Base-by-base conservation (phyloP, 1,139 yeast species). In the Arxiozyma bovina region DNA sequence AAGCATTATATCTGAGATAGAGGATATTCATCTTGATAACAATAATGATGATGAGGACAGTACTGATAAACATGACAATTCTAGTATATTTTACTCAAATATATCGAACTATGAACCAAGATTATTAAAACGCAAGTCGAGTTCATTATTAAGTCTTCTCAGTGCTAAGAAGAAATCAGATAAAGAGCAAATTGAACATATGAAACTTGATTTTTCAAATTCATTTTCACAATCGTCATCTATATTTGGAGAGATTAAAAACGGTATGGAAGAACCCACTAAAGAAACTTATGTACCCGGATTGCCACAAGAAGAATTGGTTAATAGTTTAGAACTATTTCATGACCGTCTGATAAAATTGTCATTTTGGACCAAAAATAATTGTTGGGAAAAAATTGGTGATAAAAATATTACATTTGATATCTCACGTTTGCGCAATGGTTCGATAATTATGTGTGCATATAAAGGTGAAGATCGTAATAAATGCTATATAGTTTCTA, bases 401-500 rank as follows among this genome's bases (percentile, higher is more conserved):
- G 23, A 58, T 48, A 34, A 45, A 18, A 23, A 50, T 42, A 44
- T 54, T 17, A 27, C 44, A 1, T 5, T 62, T 4, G 46, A 50
- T 6, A 53, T 61, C 11, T 79, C 90, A 73, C 81, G 87, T 73
- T 80, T 89, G 72, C 82, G 96, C 70, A 96, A 88, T 81, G 86
- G 84, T 75, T 96, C 88, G 77, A 82, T 79, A 70, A 87, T 90
- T 73, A 86, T 86, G 72, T 87, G 88, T 82, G 88, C 96, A 69
- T 77, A 80, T 70, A 95, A 88, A 69, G 77, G 79, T 70, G 78
- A 48, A 27, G 51, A 52, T 25, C 54, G 50, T 22, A 45, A 52
- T 3, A 47, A 52, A 43, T 57, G 61, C 42, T 57, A 53, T 48
- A 58, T 58, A 46, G 58, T 60, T 51, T 63, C 61, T 23, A 52